Percentiles rank a stretch among this genome's conserved stretches.
phyloP scores from a whole-genome alignment of 179 eudicot genomes.

The Beta lomatogona region DNA sequence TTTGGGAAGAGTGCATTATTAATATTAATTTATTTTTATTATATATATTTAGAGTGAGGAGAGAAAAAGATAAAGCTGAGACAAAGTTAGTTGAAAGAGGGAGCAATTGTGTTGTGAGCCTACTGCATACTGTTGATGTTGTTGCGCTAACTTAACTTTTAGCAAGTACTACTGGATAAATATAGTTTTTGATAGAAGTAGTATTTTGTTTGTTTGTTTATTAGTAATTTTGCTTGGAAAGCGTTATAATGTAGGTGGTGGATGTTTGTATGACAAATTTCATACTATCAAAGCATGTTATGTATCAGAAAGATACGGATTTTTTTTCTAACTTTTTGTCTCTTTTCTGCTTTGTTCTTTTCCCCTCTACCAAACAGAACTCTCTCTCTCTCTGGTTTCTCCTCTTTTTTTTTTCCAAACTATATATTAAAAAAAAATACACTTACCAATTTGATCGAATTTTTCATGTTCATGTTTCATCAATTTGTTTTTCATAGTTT shows the following conservation, averaged over 20 bases:
- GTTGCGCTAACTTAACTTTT: slow-evolving; percentile 42
- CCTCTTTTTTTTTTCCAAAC: too few relatives aligned
- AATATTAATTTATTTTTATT: background rate
- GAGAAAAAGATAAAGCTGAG: background rate
- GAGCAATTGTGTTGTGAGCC: slow-evolving; percentile 21
- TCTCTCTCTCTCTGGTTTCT: background rate
- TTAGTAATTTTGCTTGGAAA: slow-evolving; percentile 5
- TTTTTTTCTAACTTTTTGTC: background rate
- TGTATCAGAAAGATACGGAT: slow-evolving; percentile 5
- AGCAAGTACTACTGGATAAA: slow-evolving; percentile 7
- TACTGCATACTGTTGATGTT: background rate
- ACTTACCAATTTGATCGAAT: too few relatives aligned
- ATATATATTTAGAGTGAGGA: background rate
- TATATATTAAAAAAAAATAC: too few relatives aligned
- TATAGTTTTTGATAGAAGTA: too few relatives aligned
- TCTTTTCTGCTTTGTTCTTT: slow-evolving; percentile 9
- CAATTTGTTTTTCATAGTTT: too few relatives aligned
- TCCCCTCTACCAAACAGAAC: background rate
- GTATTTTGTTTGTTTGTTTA: background rate
- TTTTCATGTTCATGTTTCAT: too few relatives aligned
- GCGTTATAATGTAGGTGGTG: slow-evolving; percentile 23
- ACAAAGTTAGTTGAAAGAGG: slow-evolving; percentile 27
- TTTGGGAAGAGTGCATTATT: slow-evolving; percentile 1
- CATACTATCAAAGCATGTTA: background rate
- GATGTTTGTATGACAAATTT: background rate